Evolutionary conservation across 1,284 basidiomycete species (phyloP), one percentile per base, ranked within the genome.

Genomic region (Flammula alnicola): DNA sequence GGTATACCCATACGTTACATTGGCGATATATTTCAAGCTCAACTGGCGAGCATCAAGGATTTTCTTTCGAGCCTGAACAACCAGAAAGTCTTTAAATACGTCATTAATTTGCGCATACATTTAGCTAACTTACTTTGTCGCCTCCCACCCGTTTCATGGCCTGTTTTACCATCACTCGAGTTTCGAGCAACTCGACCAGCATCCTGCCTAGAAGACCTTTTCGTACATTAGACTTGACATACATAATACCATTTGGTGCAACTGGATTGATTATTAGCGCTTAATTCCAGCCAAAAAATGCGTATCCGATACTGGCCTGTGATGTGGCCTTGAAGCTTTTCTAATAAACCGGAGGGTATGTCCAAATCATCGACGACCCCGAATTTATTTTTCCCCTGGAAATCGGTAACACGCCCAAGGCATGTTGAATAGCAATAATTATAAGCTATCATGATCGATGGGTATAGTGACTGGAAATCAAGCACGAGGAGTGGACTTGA

Each of bases 351-450:
- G 5, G 81, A 74, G 1, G 87, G 81, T 5, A 88, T 75, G 33
- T 87, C 77, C n/a, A 93, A 77, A 52, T 93, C 43, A 37, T 56
- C 83, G 1, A 84, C 81, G 65, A 90, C 84, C 0, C 96, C 96
- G 52, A 98, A 83, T 69, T 97, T 97, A 69, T 90, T 88, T 12
- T 81, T 81, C 4, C 90, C 93, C 63, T 94, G 88, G 70, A 96
- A 98, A 27, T 86, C 79, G 14, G 79, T 78, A 20, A 93, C 78
- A 5, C 95, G 83, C 3, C 96, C 96, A n/a, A 99, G 76, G 68
- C 95, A 98, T 3, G 96, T 98, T 30, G 95, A 95, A 67, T 93
- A 98, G 64, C 94, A 97, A 66, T 95, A 94, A 67, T 98, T 98
- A 74, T 98, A 96, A 5, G 95, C 95, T 59, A 99, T 97, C 95